Evolutionary conservation across 257 asterid genomes (phyloP).

Genomic region (Salvia hispanica): DNA sequence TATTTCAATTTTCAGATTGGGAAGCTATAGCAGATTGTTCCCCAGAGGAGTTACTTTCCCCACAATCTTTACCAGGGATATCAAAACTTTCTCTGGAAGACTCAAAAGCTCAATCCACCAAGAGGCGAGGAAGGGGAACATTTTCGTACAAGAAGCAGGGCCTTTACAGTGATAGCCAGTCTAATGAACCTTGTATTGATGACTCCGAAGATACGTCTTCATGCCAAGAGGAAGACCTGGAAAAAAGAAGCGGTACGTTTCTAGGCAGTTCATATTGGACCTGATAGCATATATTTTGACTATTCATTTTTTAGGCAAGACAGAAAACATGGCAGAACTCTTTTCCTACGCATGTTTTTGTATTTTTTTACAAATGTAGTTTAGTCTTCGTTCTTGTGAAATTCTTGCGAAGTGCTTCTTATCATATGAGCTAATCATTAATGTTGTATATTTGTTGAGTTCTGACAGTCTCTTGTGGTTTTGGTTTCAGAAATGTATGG

Average conservation of each 20-base stretch:
- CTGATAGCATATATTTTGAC: neutral
- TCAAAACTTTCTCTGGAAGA: conserved; percentile 65
- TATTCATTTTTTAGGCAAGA: neutral
- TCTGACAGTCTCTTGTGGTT: conserved; percentile 15
- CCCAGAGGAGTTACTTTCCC: conserved; percentile 78
- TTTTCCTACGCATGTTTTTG: neutral
- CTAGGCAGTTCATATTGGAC: conserved; percentile 26
- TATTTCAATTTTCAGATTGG: conserved; percentile 66
- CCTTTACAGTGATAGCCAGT: conserved; percentile 75
- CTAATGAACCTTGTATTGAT: conserved; percentile 44
- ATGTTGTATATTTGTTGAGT: conserved; percentile 16
- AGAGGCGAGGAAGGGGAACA: conserved; percentile 90
- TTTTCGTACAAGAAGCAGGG: conserved; percentile 66
- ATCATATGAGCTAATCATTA: conserved; percentile 34
- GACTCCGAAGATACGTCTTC: conserved; percentile 45
- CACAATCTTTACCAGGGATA: conserved; percentile 51
- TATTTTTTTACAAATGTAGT: conserved; percentile 3
- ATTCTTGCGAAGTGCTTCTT: neutral
- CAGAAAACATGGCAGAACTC: conserved; percentile 1
- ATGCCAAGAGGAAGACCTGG: conserved; percentile 38
- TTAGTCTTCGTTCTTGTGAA: neutral
- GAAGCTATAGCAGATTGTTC: conserved; percentile 85
- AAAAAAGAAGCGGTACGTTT: conserved; percentile 49
- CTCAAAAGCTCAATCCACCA: conserved; percentile 50
- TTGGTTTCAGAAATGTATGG: conserved; percentile 54